Percentiles rank a stretch among this genome's conserved stretches.
Evolutionary conservation across 176 grass and related monocot species (phyloP).

Genomic region (Ensete ventricosum): DNA sequence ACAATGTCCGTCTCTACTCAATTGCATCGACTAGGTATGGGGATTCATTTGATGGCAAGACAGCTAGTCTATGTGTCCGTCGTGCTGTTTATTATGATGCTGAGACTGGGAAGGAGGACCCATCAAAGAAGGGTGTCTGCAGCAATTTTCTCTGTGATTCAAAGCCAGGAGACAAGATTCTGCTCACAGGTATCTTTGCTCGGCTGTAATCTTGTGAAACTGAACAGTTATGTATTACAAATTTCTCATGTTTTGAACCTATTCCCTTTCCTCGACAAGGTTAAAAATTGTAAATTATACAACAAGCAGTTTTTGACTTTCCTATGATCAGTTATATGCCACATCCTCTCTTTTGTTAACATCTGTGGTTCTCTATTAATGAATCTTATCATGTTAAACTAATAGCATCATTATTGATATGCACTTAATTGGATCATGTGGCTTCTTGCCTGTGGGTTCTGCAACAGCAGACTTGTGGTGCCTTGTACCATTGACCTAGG

Average conservation of each 20-base stretch:
- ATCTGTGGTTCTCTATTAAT: too few relatives aligned
- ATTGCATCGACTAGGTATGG: conserved; percentile 95
- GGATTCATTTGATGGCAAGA: conserved; percentile 84
- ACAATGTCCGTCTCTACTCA: conserved; percentile 88
- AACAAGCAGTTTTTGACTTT: neutral
- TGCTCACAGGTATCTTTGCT: conserved; percentile 54
- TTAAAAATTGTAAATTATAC: neutral
- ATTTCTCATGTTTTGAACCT: neutral
- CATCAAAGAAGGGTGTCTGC: conserved; percentile 78
- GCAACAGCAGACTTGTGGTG: neutral
- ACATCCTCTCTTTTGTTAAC: neutral
- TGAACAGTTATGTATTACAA: too few relatives aligned
- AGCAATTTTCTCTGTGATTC: conserved; percentile 93
- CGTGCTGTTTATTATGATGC: conserved; percentile 88
- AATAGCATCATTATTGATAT: neutral
- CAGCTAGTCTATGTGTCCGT: conserved; percentile 72
- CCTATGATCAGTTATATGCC: neutral
- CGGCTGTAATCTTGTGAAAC: neutral
- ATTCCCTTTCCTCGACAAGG: neutral
- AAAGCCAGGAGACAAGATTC: conserved; percentile 78
- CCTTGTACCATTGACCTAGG: neutral
- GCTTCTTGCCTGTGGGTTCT: neutral
- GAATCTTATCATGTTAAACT: too few relatives aligned
- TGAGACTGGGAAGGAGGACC: conserved; percentile 77
- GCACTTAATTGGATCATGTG: neutral